These are phyloP conservation scores for Euphorbia pulcherrima DNA, from an alignment of 345 rosid species.

Conservation along the genomic window DNA sequence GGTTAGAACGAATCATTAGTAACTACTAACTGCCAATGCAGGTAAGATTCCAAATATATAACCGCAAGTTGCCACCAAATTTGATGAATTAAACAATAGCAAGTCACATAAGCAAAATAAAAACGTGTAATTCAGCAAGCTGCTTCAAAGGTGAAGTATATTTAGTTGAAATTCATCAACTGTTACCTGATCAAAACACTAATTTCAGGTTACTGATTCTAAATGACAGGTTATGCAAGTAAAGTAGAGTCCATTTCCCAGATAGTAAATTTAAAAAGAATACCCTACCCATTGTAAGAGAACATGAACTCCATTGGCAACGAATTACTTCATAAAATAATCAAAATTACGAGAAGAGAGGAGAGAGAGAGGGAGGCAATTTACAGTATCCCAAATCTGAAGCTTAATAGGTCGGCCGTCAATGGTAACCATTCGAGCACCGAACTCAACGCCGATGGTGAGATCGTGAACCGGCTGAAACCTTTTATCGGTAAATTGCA, in stretches of 20 bases:
- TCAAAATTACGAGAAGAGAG: neutral
- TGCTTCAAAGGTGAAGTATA: too few relatives aligned
- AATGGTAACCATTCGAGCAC: slow-evolving; percentile 73
- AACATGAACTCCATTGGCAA: neutral
- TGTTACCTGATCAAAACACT: too few relatives aligned
- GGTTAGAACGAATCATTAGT: neutral
- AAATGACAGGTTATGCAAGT: too few relatives aligned
- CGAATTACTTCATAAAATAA: neutral
- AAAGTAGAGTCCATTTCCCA: neutral
- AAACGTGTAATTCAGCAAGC: neutral
- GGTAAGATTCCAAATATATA: neutral
- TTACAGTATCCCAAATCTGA: slow-evolving; percentile 73
- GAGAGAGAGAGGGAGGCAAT: neutral
- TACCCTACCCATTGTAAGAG: neutral
- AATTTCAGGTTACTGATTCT: too few relatives aligned
- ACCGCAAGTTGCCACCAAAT: neutral
- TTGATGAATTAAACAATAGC: neutral
- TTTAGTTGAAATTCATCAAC: too few relatives aligned
- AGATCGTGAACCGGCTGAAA: slow-evolving; percentile 74
- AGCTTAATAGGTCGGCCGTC: slow-evolving; percentile 59
- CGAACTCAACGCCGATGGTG: slow-evolving; percentile 70
- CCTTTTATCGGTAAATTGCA: slow-evolving; percentile 76
- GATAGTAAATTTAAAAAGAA: neutral
- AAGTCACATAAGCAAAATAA: neutral
- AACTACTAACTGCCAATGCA: neutral